A percentile compares a stretch with the other conserved stretches of the same genome.
These are phyloP conservation scores for Spathaspora arborariae DNA, from an alignment of 805 yeast genomes.

Conservation along the genomic window DNA sequence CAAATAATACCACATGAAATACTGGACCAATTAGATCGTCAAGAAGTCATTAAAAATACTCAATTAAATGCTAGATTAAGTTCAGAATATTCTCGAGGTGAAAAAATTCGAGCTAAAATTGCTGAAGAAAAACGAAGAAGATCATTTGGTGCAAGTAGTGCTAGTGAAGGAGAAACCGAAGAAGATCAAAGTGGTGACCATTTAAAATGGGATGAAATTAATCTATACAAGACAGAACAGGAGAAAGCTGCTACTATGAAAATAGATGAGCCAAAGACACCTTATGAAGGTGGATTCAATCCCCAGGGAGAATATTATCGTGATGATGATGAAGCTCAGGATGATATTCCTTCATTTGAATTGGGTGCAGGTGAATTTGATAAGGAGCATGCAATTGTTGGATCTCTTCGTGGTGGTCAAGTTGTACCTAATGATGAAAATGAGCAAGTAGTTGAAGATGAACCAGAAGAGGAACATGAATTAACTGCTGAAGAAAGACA, in stretches of 20 bases:
- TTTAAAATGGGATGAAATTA: conserved; percentile 82
- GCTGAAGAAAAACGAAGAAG: conserved; percentile 28
- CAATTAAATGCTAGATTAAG: conserved; percentile 61
- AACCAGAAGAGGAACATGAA: conserved; percentile 30
- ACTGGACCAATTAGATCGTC: conserved; percentile 44
- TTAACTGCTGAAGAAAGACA: conserved; percentile 59
- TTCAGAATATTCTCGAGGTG: conserved; percentile 38
- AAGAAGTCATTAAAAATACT: conserved; percentile 78
- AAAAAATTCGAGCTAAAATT: conserved; percentile 42
- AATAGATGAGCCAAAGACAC: conserved; percentile 94
- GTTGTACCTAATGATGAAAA: conserved; percentile 21
- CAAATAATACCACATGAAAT: conserved; percentile 13
- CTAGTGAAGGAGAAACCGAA: neutral
- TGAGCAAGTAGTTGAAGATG: conserved; percentile 23
- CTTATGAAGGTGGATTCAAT: conserved; percentile 85
- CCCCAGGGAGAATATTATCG: conserved; percentile 77
- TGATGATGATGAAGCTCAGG: conserved; percentile 54
- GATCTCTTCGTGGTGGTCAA: conserved; percentile 40
- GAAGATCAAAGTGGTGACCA: conserved; percentile 24
- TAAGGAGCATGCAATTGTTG: conserved; percentile 20
- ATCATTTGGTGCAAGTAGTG: neutral
- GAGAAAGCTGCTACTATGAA: conserved; percentile 72
- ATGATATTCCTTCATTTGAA: conserved; percentile 48
- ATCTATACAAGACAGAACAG: conserved; percentile 68
- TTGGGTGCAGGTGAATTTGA: conserved; percentile 56